Conservation (phyloP, 2,329 filamentous ascomycete genomes). For the Arthroderma uncinatum region DNA sequence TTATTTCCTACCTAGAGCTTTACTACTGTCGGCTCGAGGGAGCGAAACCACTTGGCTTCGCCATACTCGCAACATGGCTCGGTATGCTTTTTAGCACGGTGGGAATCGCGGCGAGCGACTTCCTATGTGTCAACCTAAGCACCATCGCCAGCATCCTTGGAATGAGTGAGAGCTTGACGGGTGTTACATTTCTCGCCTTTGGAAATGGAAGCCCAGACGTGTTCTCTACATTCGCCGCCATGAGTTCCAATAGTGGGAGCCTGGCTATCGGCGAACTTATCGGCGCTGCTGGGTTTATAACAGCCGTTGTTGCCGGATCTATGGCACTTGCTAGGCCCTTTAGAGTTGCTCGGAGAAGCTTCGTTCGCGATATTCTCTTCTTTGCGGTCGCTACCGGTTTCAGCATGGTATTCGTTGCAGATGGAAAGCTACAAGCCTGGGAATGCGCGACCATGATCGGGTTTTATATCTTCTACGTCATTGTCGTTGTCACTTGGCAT, state of each 20-base stretch:
- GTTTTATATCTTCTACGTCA: conserved; percentile 83
- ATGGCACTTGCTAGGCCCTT: conserved; percentile 98
- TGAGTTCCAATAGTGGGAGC: conserved; percentile 94
- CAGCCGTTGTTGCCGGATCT: conserved; percentile 85
- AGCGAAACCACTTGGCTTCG: conserved; percentile 65
- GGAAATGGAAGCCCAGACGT: conserved; percentile 97
- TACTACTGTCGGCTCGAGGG: conserved; percentile 74
- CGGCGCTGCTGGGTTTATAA: conserved; percentile 91
- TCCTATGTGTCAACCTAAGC: conserved; percentile 93
- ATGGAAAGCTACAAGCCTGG: conserved; percentile 75
- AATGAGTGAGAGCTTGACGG: conserved; percentile 89
- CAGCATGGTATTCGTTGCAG: conserved; percentile 74
- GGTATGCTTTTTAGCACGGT: conserved; percentile 89
- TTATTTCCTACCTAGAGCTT: conserved; percentile 75
- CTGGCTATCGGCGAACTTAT: conserved; percentile 92
- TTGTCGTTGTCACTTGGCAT: conserved; percentile 82
- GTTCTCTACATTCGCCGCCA: conserved; percentile 96
- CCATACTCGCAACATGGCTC: conserved; percentile 69
- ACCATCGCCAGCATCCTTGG: conserved; percentile 82
- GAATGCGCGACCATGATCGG: conserved; percentile 83
- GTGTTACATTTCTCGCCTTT: conserved; percentile 92
- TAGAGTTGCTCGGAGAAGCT: conserved; percentile 76
- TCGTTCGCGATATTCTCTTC: conserved; percentile 82
- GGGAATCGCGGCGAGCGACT: conserved; percentile 94
- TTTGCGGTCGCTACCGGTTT: conserved; percentile 81